Conservation (phyloP, 345 rosid genomes). For the Lenwebbia sp. region DNA sequence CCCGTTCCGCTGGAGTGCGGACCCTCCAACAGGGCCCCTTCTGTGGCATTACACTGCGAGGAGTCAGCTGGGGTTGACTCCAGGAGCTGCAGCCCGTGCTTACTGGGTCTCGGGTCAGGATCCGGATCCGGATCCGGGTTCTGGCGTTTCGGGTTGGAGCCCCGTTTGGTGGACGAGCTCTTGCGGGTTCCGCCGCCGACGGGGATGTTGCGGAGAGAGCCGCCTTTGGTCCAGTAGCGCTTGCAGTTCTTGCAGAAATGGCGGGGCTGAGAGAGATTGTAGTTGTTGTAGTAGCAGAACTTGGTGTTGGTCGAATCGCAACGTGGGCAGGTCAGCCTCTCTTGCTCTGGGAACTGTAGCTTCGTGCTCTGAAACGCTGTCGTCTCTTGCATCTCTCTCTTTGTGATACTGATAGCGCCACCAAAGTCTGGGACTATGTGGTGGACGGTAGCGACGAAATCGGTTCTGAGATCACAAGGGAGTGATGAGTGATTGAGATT, state of each 20-base stretch:
- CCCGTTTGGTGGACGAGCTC: conserved; percentile 31
- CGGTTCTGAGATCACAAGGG: background rate
- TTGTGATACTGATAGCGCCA: background rate
- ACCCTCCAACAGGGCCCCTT: background rate
- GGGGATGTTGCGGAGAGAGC: conserved; percentile 83
- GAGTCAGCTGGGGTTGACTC: background rate
- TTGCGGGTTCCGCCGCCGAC: conserved; percentile 85
- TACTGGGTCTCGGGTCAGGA: background rate
- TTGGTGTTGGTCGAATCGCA: conserved; percentile 51
- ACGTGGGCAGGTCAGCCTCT: conserved; percentile 33
- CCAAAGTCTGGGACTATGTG: background rate
- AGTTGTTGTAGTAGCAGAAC: conserved; percentile 95
- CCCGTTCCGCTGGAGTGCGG: background rate
- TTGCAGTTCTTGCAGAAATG: conserved; percentile 79
- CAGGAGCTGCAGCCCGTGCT: background rate
- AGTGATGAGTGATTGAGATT: background rate
- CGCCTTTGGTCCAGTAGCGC: conserved; percentile 96
- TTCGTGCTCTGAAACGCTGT: conserved; percentile 18
- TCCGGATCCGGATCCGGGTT: background rate
- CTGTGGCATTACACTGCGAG: background rate
- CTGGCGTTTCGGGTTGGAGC: conserved; percentile 7
- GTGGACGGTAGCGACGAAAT: background rate
- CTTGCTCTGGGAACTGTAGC: conserved; percentile 68
- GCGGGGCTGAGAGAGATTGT: conserved; percentile 41
- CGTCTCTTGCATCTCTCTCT: conserved; percentile 5